These are phyloP conservation scores for Colletotrichum zoysiae DNA, from an alignment of 2,329 filamentous ascomycete species.

Conservation along the genomic window DNA sequence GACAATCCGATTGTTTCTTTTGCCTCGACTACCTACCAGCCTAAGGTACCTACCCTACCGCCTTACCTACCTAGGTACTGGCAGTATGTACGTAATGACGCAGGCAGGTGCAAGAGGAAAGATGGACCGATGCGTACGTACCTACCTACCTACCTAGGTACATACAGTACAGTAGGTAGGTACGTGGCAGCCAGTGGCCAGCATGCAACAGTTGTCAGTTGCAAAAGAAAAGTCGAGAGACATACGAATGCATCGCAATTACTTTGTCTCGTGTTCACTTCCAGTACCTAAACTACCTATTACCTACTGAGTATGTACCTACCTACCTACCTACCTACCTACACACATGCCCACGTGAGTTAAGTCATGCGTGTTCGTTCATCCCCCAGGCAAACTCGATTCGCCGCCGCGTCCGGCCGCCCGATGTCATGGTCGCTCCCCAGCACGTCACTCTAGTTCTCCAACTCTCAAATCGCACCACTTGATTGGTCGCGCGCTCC, in stretches of 20 bases:
- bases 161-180: too few species aligned
- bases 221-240: not conserved
- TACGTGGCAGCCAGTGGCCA: not conserved
- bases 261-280: too few species aligned
- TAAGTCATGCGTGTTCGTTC: not conserved
- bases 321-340: not conserved
- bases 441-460: constrained; percentile 3
- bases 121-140: not conserved
- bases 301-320: too few species aligned
- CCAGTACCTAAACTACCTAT: too few species aligned
- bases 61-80: too few species aligned
- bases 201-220: not conserved
- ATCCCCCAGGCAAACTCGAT: not conserved
- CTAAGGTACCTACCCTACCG: too few species aligned
- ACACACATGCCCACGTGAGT: too few species aligned
- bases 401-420: constrained; percentile 3
- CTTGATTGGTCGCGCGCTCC: constrained; percentile 29
- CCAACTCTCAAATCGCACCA: constrained; percentile 16
- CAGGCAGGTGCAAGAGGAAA: not conserved
- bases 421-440: constrained; percentile 10
- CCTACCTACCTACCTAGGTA: too few species aligned
- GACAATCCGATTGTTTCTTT: constrained; percentile 1
- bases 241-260: not conserved
- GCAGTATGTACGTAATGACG: too few species aligned
- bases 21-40: not conserved